phyloP scores from a whole-genome alignment of 495 filamentous ascomycete genomes.

The Cudoniella acicularis region DNA sequence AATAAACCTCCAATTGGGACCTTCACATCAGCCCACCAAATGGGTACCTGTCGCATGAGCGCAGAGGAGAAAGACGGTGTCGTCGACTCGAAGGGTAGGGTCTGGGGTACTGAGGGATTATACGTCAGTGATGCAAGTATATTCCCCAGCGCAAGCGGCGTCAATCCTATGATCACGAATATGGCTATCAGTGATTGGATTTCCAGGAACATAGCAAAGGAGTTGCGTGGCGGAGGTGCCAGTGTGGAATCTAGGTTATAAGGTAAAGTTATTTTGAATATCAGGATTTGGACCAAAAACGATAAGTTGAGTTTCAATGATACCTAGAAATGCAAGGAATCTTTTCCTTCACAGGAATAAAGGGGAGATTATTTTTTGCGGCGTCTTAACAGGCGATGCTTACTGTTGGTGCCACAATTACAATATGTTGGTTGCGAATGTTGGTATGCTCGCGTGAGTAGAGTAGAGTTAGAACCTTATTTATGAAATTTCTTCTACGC shows the following conservation, averaged over 20 bases:
- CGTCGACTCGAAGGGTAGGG: constrained; percentile 68
- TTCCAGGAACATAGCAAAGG: constrained; percentile 20
- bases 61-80: constrained; percentile 56
- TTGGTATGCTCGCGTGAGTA: too few species aligned
- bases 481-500: too few species aligned
- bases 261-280: too few species aligned
- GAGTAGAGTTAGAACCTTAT: too few species aligned
- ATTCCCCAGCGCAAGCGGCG: constrained; percentile 84
- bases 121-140: constrained; percentile 86
- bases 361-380: too few species aligned
- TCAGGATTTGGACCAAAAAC: too few species aligned
- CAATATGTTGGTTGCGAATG: too few species aligned
- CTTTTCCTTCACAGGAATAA: too few species aligned
- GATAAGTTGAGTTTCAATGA: too few species aligned
- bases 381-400: too few species aligned
- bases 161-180: constrained; percentile 90
- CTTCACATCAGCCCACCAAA: constrained; percentile 73
- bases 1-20: constrained; percentile 45
- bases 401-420: too few species aligned
- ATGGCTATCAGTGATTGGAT: constrained; percentile 64
- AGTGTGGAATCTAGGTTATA: background rate
- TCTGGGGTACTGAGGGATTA: constrained; percentile 71
- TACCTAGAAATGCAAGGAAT: too few species aligned
- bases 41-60: constrained; percentile 87
- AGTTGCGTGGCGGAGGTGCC: constrained; percentile 4